Percentiles rank a stretch among this genome's conserved stretches.
phyloP scores from a whole-genome alignment of 176 grass and related monocot species.

The Cenchrus purpureus region DNA sequence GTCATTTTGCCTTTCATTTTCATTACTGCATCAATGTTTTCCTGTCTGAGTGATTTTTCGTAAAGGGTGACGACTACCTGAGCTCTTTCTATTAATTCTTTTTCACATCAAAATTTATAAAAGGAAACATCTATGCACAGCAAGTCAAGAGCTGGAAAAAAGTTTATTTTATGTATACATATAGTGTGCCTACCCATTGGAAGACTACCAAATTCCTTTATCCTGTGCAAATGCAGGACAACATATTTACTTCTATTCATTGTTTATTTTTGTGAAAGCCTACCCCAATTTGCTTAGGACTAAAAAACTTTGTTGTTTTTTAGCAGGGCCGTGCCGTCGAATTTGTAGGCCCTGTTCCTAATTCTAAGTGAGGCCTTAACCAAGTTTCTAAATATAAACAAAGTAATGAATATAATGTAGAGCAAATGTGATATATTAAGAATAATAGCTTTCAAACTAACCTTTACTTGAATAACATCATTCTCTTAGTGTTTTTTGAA shows the following conservation, averaged over 20 bases:
- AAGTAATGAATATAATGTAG: too few relatives aligned
- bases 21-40: conserved; percentile 28
- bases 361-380: too few relatives aligned
- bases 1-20: conserved; percentile 13
- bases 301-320: neutral
- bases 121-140: neutral
- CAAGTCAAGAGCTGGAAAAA: neutral
- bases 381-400: too few relatives aligned
- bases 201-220: neutral
- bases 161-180: neutral
- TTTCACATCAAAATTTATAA: neutral
- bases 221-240: neutral
- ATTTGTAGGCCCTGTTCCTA: too few relatives aligned
- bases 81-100: conserved; percentile 20
- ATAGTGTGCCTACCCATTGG: neutral
- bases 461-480: too few relatives aligned
- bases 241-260: neutral
- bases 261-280: conserved; percentile 5
- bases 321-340: too few relatives aligned
- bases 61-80: conserved; percentile 7
- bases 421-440: too few relatives aligned
- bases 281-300: neutral
- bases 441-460: too few relatives aligned
- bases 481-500: too few relatives aligned
- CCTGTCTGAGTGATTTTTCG: neutral